Evolutionary conservation across 179 eudicot genomes (phyloP).

Genomic region (Nepenthes alata): DNA sequence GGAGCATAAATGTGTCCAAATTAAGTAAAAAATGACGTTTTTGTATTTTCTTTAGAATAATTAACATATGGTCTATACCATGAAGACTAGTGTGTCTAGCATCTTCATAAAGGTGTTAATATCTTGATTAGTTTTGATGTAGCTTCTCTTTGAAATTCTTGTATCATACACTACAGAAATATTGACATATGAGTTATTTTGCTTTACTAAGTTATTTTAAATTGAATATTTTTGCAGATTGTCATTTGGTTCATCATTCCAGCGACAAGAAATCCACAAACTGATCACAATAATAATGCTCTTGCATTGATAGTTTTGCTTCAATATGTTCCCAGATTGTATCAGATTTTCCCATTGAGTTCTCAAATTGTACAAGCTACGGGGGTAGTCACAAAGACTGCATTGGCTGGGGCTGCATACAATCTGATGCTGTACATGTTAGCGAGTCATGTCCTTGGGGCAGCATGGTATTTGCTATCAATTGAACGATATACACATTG

Average conservation of each 20-base stretch:
- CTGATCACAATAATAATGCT: slow-evolving; percentile 83
- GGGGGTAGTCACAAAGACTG: slow-evolving; percentile 98
- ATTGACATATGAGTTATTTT: too few species aligned
- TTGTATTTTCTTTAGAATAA: too few species aligned
- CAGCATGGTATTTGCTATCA: slow-evolving; percentile 87
- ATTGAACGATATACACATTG: slow-evolving; percentile 78
- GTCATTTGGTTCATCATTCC: slow-evolving; percentile 95
- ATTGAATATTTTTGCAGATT: slow-evolving; percentile 30
- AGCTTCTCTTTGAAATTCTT: too few species aligned
- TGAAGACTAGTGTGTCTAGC: too few species aligned
- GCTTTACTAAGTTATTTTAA: too few species aligned
- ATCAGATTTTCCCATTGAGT: slow-evolving; percentile 86
- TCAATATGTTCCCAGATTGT: slow-evolving; percentile 85
- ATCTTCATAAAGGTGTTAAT: too few species aligned
- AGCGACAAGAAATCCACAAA: slow-evolving; percentile 48
- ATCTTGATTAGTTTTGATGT: too few species aligned
- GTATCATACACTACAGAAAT: too few species aligned
- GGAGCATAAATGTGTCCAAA: too few species aligned
- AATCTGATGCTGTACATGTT: slow-evolving; percentile 76
- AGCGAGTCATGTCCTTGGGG: slow-evolving; percentile 98
- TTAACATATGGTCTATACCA: too few species aligned
- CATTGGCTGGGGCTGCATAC: slow-evolving; percentile 99
- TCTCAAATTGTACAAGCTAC: slow-evolving; percentile 85
- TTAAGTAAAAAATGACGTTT: too few species aligned
- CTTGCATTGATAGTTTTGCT: slow-evolving; percentile 83